Base-by-base conservation (phyloP, 441 rosid genomes). In the Pelargonium citronellum region DNA sequence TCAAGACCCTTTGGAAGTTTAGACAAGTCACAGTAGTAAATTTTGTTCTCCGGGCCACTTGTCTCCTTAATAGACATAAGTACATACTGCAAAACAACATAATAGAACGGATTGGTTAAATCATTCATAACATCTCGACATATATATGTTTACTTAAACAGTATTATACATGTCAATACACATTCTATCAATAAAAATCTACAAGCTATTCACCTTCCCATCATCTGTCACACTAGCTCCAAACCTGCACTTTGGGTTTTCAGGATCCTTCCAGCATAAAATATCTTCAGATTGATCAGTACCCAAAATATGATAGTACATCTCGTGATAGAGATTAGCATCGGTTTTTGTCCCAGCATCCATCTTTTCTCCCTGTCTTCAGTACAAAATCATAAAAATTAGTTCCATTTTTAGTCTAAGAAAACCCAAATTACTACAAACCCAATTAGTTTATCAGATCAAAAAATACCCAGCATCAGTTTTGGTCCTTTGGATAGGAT, bases 331-430 rank as follows among this genome's bases (percentile, higher is more conserved):
- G 64, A 90, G 95, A 74, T 86, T 95, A 5, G 92, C 70, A 74
- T 83, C 80, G 0, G 97, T 95, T 88, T 90, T 97, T 1, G 91
- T 92, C 11, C 98, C 99, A 66, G 99, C 98, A 82, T 95, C 99
- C 9, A 90, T 44, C 16, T 77, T 71, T 71, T 84, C 95, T 76
- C 91, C 96, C 67, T 89, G 89, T 77, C 99, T 95, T 73, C 77
- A 80, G 12, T 39, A 71, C 47, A 55, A 6, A 55, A 16, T 19
- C 61, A 55, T 55, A 55, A 16, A 19, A 55, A 55, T 55, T 55
- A 55, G 20, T 55, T 55, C 22, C 17, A 55, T 7, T 16, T 51
- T 15, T 19, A 55, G 22, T 3, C 22, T 5, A 15, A 16, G 20
- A 15, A 55, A 15, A n/a, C 7, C 17, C 19, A 51, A 51, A 51